These are phyloP conservation scores for Rhytidiadelphus loreus DNA, from an alignment of 225 moss, liverwort and hornwort genomes.

Conservation along the genomic window DNA sequence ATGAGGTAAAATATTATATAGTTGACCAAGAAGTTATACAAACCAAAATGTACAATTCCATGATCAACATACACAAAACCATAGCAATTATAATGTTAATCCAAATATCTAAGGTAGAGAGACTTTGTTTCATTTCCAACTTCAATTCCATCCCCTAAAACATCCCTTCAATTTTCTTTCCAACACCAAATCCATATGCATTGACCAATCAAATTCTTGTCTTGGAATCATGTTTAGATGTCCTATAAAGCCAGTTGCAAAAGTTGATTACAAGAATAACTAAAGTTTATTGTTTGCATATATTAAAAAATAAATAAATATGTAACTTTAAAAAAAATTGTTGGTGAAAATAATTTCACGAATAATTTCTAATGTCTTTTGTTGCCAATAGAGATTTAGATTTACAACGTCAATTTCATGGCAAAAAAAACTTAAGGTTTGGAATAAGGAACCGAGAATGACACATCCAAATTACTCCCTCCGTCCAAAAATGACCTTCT, in stretches of 20 bases:
- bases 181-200: background rate
- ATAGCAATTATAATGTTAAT: no score
- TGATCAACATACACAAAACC: background rate
- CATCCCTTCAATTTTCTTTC: background rate
- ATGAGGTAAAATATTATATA: background rate
- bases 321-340: no score
- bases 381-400: background rate
- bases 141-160: background rate
- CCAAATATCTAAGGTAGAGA: background rate
- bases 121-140: background rate
- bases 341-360: background rate
- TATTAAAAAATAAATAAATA: background rate
- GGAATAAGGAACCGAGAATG: background rate
- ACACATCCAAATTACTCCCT: background rate
- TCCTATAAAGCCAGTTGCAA: background rate
- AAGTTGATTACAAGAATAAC: background rate
- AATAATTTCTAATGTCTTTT: background rate
- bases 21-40: background rate
- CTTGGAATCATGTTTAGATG: accelerated
- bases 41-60: no score
- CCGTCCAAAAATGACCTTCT: no score
- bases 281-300: background rate
- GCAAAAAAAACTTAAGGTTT: background rate
- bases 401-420: background rate
- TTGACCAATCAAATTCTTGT: background rate